These are phyloP conservation scores for Pythium rhizo-oryzae DNA, from an alignment of 352 stramenopile genomes.

Conservation along the genomic window DNA sequence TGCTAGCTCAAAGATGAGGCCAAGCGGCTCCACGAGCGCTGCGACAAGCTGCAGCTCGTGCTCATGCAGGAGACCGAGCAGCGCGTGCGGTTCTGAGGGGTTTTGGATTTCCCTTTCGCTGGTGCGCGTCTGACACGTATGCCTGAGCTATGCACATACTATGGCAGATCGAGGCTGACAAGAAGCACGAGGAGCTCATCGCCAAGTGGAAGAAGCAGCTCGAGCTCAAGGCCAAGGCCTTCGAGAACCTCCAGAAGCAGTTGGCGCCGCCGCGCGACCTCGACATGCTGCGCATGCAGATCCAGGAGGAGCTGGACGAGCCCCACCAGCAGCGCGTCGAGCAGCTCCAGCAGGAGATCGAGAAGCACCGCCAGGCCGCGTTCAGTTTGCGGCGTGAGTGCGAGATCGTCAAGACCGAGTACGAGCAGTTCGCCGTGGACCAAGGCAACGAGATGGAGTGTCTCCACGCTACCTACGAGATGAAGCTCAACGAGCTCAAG, in stretches of 20 bases:
- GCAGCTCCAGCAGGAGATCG: conserved; percentile 65
- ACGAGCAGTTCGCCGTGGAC: conserved; percentile 81
- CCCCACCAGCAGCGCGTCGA: conserved; percentile 72
- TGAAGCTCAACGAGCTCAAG: conserved; percentile 58
- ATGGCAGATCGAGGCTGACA: conserved; percentile 80
- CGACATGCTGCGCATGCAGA: conserved; percentile 80
- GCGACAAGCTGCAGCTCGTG: conserved; percentile 77
- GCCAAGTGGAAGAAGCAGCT: conserved; percentile 86
- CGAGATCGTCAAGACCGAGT: conserved; percentile 84
- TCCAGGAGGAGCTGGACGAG: conserved; percentile 82
- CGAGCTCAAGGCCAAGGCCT: conserved; percentile 77
- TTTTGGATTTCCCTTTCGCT: too few relatives aligned
- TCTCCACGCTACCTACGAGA: conserved; percentile 68
- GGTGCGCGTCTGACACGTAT: too few relatives aligned
- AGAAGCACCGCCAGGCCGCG: conserved; percentile 66
- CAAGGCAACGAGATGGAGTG: conserved; percentile 80
- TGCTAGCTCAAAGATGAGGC: conserved; percentile 61
- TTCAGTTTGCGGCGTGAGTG: conserved; percentile 74
- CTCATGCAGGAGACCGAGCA: conserved; percentile 84
- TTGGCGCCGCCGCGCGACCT: conserved; percentile 81
- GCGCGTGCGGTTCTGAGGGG: conserved; percentile 41
- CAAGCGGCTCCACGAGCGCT: conserved; percentile 73
- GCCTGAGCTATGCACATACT: too few relatives aligned
- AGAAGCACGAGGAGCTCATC: conserved; percentile 82
- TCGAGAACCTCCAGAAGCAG: conserved; percentile 83